phyloP scores from a whole-genome alignment of 169 alveolate genomes.

The Perkinsus chesapeaki region DNA sequence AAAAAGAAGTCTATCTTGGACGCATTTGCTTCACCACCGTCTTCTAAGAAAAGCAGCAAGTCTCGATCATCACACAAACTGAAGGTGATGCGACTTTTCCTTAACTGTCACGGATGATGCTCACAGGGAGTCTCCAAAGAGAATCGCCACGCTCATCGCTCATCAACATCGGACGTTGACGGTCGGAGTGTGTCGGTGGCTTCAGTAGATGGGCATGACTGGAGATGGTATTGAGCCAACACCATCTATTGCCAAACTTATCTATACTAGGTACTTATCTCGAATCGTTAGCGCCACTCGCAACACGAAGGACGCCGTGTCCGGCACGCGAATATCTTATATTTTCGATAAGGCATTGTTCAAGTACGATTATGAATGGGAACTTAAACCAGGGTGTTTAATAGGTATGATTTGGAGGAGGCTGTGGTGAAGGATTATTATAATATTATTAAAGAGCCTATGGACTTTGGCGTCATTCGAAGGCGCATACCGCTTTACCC shows the following conservation, averaged over 20 bases:
- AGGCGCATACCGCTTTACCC: neutral
- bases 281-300: neutral
- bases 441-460: neutral
- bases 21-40: neutral
- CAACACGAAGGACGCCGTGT: neutral
- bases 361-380: too few species aligned
- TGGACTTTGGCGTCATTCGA: neutral
- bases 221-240: neutral
- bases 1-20: neutral
- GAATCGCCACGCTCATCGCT: neutral
- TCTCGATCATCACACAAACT: neutral
- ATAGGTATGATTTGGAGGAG: neutral
- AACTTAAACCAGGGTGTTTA: too few species aligned
- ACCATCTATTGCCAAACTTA: too few species aligned
- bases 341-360: neutral
- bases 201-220: neutral
- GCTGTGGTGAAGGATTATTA: neutral
- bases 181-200: neutral
- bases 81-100: neutral
- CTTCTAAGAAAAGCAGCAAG: neutral
- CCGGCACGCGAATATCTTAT: neutral
- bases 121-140: neutral
- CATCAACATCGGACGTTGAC: neutral
- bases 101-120: neutral
- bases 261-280: neutral